phyloP scores from a whole-genome alignment of 2,329 filamentous ascomycete genomes.

The Ascosphaera aggregata region DNA sequence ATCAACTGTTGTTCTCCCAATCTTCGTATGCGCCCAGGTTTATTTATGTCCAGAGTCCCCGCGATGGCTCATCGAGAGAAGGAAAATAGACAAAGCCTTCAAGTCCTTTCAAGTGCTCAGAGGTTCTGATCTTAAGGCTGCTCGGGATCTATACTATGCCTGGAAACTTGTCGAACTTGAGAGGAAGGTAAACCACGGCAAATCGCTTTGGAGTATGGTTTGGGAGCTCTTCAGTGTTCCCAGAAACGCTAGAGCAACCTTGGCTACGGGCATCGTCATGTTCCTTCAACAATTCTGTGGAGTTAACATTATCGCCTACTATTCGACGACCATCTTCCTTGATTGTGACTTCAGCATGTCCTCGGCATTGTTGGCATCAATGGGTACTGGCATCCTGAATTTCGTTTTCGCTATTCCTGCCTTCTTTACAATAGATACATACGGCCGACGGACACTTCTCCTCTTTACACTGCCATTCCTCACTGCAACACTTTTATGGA shows the following conservation, averaged over 20 bases:
- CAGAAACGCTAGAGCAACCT: constrained; percentile 37
- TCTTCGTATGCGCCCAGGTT: constrained; percentile 33
- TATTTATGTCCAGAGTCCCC: constrained; percentile 36
- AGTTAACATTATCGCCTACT: constrained; percentile 34
- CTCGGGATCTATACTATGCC: constrained; percentile 23
- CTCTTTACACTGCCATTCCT: constrained; percentile 43
- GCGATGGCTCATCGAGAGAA: constrained; percentile 24
- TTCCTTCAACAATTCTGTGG: constrained; percentile 35
- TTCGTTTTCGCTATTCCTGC: constrained; percentile 40
- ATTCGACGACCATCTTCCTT: constrained; percentile 36
- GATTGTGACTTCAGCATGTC: constrained; percentile 26
- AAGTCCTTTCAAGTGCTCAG: constrained; percentile 21
- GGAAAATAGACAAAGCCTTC: constrained; percentile 19
- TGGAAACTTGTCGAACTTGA: constrained; percentile 37
- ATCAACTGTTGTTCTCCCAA: constrained; percentile 38
- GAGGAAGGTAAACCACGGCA: constrained; percentile 25
- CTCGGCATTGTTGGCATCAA: constrained; percentile 30
- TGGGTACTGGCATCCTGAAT: constrained; percentile 39
- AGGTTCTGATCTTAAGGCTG: constrained; percentile 20
- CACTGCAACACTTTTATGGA: constrained; percentile 28
- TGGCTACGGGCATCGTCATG: constrained; percentile 40
- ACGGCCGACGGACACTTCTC: constrained; percentile 39
- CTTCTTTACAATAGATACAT: constrained; percentile 44
- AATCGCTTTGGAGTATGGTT: constrained; percentile 25
- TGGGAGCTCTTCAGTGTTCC: constrained; percentile 36